phyloP scores from a whole-genome alignment of 225 moss, liverwort and hornwort genomes.

The Physcomitrellopsis africana region DNA sequence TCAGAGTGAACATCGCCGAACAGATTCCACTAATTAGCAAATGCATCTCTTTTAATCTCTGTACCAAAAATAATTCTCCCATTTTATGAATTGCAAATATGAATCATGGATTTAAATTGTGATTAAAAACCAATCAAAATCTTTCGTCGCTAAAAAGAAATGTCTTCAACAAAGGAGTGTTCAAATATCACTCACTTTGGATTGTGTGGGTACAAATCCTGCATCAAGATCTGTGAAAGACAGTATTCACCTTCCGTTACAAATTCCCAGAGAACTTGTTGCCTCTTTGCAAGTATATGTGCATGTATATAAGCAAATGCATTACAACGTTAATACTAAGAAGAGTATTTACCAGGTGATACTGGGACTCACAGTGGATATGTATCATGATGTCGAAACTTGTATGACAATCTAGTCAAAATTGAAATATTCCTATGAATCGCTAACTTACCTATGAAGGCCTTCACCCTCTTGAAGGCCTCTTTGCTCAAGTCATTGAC shows the following conservation, averaged over 20 bases:
- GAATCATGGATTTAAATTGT: too few relatives aligned
- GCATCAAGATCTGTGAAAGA: constrained; percentile 27
- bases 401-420: not conserved
- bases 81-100: too few relatives aligned
- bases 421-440: not conserved
- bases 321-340: not conserved
- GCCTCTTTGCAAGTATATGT: too few relatives aligned
- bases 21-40: too few relatives aligned
- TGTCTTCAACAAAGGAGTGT: not conserved
- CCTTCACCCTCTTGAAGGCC: constrained; percentile 33
- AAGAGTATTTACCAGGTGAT: not conserved
- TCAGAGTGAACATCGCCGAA: too few relatives aligned
- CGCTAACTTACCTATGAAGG: constrained; percentile 18
- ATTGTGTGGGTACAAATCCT: constrained; percentile 27
- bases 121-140: too few relatives aligned
- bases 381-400: not conserved
- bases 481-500: constrained; percentile 19
- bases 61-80: too few relatives aligned
- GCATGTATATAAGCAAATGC: too few relatives aligned
- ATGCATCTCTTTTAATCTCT: too few relatives aligned
- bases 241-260: not conserved
- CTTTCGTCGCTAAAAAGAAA: too few relatives aligned
- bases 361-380: not conserved
- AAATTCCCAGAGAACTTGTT: not conserved
- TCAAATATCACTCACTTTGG: constrained; percentile 20